Evolutionary conservation across 73 alveolate species (phyloP), one percentile per base, ranked within the genome.

Genomic region (Tetrahymena borealis): DNA sequence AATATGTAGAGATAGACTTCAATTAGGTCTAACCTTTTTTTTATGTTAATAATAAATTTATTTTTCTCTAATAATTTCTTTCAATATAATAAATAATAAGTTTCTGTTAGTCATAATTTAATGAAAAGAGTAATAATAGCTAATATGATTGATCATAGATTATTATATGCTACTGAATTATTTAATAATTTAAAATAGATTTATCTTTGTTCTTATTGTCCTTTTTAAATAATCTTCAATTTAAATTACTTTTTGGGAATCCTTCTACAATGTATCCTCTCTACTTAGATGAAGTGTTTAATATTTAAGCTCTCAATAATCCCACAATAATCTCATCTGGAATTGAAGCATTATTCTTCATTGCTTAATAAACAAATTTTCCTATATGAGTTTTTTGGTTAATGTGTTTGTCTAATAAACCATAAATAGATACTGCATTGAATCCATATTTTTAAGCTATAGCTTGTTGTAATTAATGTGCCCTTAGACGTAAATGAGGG

Each of bases 261-360:
- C 95, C 95, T 36, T 93, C 95, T n/a, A 93, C 39, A 13, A 93
- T 79, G 78, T 92, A 93, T n/a, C 95, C 95, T 32, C 91, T 93
- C 16, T 91, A 33, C 91, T 92, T 93, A 2, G 93, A 91, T 32
- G 90, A 85, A 13, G 95, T 93, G 36, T 78, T 39, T 15, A 93
- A 36, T 20, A 93, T 39, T 36, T 93, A 78, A 20, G 95, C 91
- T n/a, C 91, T 79, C 0, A 93, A 38, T 12, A 93, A 38, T 15
- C 95, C 91, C 18, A 79, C 39, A 41, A 93, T 42, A 31, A 93
- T 93, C 35, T 93, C 95, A 39, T 78, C 91, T 28, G 95, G 95
- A 39, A 93, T 39, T 31, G 35, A 36, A 39, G 90, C 40, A 20
- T 79, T 38, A 9, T 93, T 85, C 33, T 39, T 38, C 31, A 93